phyloP scores from a whole-genome alignment of 2,329 filamentous ascomycete species.

The Xylaria arbuscula region DNA sequence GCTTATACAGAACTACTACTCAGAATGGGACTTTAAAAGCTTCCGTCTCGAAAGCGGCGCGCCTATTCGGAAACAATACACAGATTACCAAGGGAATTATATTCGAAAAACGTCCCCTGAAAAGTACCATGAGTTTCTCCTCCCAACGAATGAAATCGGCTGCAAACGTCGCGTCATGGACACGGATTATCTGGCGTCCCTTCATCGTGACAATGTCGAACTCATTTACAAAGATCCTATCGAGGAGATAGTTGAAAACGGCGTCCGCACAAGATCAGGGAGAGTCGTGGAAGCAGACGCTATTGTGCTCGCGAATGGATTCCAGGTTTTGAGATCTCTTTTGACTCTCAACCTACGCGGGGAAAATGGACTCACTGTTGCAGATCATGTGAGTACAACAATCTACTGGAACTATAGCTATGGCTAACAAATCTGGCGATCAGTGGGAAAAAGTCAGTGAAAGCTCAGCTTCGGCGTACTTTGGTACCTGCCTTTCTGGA shows the following conservation, averaged over 20 bases:
- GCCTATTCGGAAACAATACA: constrained; percentile 23
- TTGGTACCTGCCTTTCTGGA: constrained; percentile 31
- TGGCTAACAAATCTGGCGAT: constrained; percentile 7
- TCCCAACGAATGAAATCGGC: constrained; percentile 29
- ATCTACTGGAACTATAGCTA: background rate
- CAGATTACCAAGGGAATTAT: constrained; percentile 11
- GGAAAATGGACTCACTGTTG: constrained; percentile 21
- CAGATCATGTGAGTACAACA: constrained; percentile 28
- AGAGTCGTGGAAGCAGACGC: constrained; percentile 29
- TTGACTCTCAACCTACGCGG: constrained; percentile 22
- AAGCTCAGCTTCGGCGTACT: constrained; percentile 29
- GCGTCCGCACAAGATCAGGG: constrained; percentile 33
- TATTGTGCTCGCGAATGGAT: constrained; percentile 33
- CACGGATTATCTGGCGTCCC: constrained; percentile 29
- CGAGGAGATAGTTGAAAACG: constrained; percentile 27
- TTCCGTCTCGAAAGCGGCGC: constrained; percentile 21
- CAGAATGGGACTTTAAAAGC: constrained; percentile 21
- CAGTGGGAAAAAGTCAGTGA: constrained; percentile 33
- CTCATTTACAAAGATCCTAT: constrained; percentile 31
- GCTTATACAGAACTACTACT: background rate
- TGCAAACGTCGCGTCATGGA: constrained; percentile 36
- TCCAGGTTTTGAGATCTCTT: constrained; percentile 15
- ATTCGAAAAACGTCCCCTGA: constrained; percentile 22
- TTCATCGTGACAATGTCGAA: constrained; percentile 32
- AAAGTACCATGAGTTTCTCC: constrained; percentile 32